Percentiles rank a stretch among this genome's conserved stretches.
These are phyloP conservation scores for Candida pseudoglaebosa DNA, from an alignment of 805 yeast genomes.

Conservation along the genomic window DNA sequence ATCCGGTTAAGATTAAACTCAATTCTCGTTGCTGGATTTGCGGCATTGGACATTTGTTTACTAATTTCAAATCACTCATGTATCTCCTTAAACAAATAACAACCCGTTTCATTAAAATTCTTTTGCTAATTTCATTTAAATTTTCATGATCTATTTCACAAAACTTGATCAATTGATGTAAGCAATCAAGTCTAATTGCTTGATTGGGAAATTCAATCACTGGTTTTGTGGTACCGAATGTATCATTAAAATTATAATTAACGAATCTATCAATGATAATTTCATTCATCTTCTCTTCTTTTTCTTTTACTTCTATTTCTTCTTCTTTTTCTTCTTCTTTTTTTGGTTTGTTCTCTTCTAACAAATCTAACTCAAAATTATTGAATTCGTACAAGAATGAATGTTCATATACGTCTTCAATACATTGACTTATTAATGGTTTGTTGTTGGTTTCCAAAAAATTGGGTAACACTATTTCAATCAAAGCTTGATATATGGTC, in stretches of 20 bases:
- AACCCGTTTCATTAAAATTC: constrained; percentile 51
- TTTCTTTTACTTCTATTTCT: no score
- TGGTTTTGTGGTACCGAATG: constrained; percentile 63
- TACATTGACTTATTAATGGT: constrained; percentile 37
- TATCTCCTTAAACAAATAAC: constrained; percentile 61
- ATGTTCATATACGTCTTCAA: constrained; percentile 50
- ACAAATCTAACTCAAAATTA: constrained; percentile 43
- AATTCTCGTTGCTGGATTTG: constrained; percentile 64
- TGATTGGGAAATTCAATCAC: constrained; percentile 41
- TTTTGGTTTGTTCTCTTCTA: constrained; percentile 18
- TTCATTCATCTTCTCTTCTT: constrained; percentile 15
- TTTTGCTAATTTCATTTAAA: constrained; percentile 15
- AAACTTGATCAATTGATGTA: constrained; percentile 48
- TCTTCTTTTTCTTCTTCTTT: no score
- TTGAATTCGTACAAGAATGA: constrained; percentile 59
- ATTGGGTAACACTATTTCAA: constrained; percentile 38
- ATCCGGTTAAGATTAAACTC: constrained; percentile 41
- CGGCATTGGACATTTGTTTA: constrained; percentile 63
- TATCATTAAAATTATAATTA: constrained; percentile 41
- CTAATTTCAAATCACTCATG: constrained; percentile 56
- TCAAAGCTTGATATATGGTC: constrained; percentile 40
- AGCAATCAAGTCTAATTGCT: constrained; percentile 51
- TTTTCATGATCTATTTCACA: constrained; percentile 13
- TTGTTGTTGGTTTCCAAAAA: constrained; percentile 18
- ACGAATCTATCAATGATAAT: constrained; percentile 37